Base-by-base conservation (phyloP, 768 basidiomycete species). In the Postia placenta region DNA sequence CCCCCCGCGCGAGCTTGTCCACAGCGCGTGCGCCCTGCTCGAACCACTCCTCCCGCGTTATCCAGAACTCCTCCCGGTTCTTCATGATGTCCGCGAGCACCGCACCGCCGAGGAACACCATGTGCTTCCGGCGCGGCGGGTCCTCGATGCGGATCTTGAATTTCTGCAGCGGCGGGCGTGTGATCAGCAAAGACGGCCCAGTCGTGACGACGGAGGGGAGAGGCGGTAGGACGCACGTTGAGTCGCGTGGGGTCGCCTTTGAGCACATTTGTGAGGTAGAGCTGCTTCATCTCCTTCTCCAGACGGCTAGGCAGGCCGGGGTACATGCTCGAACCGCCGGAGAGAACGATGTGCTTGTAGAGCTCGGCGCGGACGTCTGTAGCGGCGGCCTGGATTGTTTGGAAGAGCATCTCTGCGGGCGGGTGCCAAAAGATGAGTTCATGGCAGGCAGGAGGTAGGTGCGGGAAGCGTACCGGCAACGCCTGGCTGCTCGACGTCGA, bases 101-200 rank as follows among this genome's bases (percentile, higher is more conserved):
- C n/a, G 92, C 95, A 41, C 96, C 96, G 22, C 96, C 96, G 6
- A 98, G 80, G 84, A 97, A 98, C 30, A 97, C 95, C 94, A 96
- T 96, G 68, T 97, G 95, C 69, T 97, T 98, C 63, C 96, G 81
- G 62, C 93, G 85, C 25, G 96, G 96, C 24, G 95, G 92, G 68
- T 98, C 96, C 67, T 99, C 95, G 59, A 98, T 97, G 40, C 85
- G 83, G 65, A 98, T 94, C 75, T 99, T 98, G 79, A 99, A 98
- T 86, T 97, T 95, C 95, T 99, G 63, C 19, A 24, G 9, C 7
- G 35, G 25, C 41, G 33, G 17, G 15, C 7, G 12, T 42, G 12
- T 9, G 14, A 22, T 26, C 35, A 40, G 11, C 22, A 27, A 12
- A n/a, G 17, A 44, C 11, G 25, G 19, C 24, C 25, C 37, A 22